Evolutionary conservation across 345 rosid species (phyloP).

Genomic region (Populus ilicifolia): DNA sequence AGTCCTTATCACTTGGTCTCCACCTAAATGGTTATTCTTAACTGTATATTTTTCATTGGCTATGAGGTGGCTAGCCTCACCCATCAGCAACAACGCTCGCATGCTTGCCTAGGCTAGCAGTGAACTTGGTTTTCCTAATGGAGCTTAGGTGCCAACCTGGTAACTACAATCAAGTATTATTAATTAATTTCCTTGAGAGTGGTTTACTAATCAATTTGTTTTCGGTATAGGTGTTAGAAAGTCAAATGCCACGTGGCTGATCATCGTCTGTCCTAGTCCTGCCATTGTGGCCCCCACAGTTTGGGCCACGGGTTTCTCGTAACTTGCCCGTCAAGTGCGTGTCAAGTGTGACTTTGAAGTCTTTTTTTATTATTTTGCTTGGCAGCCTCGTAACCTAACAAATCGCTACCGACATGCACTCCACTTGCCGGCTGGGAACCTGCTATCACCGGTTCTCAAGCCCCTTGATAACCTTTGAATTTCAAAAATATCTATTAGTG

Average conservation of each 20-base stretch:
- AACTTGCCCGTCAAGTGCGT: conserved; percentile 36
- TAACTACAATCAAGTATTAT: too few species aligned
- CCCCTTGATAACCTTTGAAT: too few species aligned
- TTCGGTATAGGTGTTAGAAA: too few species aligned
- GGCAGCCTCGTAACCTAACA: background rate
- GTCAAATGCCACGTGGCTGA: background rate
- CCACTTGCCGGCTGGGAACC: conserved; percentile 13
- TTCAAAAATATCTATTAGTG: too few species aligned
- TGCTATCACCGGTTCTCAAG: conserved; percentile 2
- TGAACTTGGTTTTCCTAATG: too few species aligned
- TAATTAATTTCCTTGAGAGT: background rate
- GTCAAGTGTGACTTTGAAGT: conserved; percentile 33
- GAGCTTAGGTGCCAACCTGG: too few species aligned
- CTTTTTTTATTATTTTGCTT: background rate
- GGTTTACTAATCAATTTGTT: too few species aligned
- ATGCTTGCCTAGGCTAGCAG: too few species aligned
- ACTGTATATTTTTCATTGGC: too few species aligned
- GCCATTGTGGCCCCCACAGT: conserved; percentile 15
- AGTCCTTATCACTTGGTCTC: too few species aligned
- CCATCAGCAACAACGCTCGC: too few species aligned
- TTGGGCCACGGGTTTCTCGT: conserved; percentile 34
- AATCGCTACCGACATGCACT: conserved; percentile 9
- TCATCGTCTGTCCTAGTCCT: background rate
- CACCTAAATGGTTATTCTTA: too few species aligned
- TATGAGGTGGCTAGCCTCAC: background rate